Evolutionary conservation across 768 basidiomycete genomes (phyloP).

Genomic region (Termitomyces eurrhizus): DNA sequence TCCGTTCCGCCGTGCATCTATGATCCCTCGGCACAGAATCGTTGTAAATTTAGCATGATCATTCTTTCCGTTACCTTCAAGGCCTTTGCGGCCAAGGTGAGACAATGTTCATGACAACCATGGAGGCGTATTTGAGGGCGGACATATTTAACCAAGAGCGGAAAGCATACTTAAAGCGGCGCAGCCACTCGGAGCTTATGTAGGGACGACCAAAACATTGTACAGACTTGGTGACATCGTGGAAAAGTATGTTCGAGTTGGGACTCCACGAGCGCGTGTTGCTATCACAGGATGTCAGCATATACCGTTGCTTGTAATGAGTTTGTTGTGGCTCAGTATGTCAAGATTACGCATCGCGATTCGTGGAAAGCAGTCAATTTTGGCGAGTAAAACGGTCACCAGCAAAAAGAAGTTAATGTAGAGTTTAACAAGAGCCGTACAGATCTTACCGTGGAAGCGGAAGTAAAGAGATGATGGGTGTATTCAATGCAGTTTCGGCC

Average conservation of each 20-base stretch:
- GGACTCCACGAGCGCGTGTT: not conserved
- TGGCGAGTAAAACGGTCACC: not conserved
- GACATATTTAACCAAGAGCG: not conserved
- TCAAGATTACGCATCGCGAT: not conserved
- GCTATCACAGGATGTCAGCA: not conserved
- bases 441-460: not conserved
- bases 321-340: not conserved
- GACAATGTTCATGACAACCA: not conserved
- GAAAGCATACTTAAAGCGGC: not conserved
- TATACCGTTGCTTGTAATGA: not conserved
- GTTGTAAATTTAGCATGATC: constrained; percentile 1
- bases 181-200: not conserved
- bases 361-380: not conserved
- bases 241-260: not conserved
- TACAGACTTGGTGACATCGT: constrained; percentile 4
- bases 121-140: not conserved
- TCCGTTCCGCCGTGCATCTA: constrained; percentile 5
- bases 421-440: not conserved
- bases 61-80: not conserved
- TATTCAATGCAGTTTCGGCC: constrained; percentile 1
- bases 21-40: not conserved
- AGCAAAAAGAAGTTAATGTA: not conserved
- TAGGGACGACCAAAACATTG: not conserved
- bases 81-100: not conserved
- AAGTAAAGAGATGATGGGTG: not conserved